Base-by-base conservation (phyloP, 2,329 filamentous ascomycete species). In the Emmonsiellopsis sp. region DNA sequence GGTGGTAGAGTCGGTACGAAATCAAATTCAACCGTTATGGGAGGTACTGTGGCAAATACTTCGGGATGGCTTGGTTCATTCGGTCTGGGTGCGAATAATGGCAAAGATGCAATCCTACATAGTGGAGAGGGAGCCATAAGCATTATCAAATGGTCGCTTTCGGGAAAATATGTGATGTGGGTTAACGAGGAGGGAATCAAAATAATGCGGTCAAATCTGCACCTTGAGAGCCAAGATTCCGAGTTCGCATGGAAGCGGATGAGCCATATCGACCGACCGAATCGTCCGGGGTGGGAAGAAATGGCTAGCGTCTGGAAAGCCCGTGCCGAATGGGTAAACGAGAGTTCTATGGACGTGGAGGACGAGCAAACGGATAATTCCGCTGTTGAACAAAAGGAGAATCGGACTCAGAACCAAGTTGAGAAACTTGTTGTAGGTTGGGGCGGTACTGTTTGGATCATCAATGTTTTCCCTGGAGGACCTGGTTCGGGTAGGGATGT, bases 231-330 rank as follows among this genome's bases (percentile, higher is more conserved):
- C 57, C 79, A 79, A 10, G 86, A 95, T 63, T 74, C 79, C 1
- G 91, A 96, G 13, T 84, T 86, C 59, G 89, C 91, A 2, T 98
- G 94, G 94, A 95, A 93, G 69, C 81, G 92, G 8, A 89, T 98
- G 58, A 91, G 89, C 26, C 92, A 97, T 66, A 85, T 95, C 56
- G 90, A 95, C 65, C 82, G 90, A 43, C 93, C 93, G 1, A 87
- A 89, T 62, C 87, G 86, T 5, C 83, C 86, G 7, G 84, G 86
- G 53, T 97, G 93, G 89, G 89, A 96, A 60, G 90, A 95, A 42
- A 96, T 98, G 91, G 91, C 91, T 0, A 82, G 87, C 46, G 89
- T 96, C 3, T 97, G 93, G 91, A 95, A 92, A 72, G 89, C 88
- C 2, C 80, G 91, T 20, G 84, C 84, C 1, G 90, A 97, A 67